A percentile compares a stretch with the other conserved stretches of the same genome.
Conservation (phyloP, 192 early-diverging fungal species). For the Powellomyces hirtus region DNA sequence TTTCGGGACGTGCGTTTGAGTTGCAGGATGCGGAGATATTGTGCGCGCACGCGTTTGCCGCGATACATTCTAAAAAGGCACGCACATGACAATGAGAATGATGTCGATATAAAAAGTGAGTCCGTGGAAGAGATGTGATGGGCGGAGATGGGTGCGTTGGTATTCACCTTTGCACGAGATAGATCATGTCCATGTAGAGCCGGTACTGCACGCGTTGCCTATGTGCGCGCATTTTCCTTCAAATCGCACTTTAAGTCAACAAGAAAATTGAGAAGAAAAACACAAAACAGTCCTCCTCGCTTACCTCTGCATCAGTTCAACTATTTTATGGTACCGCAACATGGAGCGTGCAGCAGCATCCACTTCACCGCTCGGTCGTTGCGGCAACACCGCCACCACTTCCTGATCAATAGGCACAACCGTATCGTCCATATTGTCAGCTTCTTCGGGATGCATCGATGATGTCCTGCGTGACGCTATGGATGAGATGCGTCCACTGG, state of each 20-base stretch:
- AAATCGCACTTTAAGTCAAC: neutral
- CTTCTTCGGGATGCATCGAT: no score
- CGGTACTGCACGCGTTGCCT: neutral
- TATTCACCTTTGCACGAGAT: neutral
- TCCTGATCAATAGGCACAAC: no score
- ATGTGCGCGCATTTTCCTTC: neutral
- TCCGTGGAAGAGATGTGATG: neutral
- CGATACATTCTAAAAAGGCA: conserved; percentile 10
- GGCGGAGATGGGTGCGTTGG: no score
- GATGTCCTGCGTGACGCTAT: no score
- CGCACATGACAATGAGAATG: no score
- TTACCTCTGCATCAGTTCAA: neutral
- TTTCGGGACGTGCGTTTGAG: conserved; percentile 6
- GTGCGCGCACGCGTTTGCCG: neutral
- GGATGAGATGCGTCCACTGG: no score
- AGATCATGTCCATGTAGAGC: conserved; percentile 3
- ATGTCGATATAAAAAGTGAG: no score
- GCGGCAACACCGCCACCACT: no score
- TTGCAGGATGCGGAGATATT: conserved; percentile 5
- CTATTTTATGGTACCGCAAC: neutral
- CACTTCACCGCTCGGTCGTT: neutral
- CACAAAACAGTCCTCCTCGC: neutral
- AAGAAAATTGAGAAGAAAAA: no score
- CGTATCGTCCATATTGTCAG: no score
- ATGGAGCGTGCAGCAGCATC: neutral